These are phyloP conservation scores for Suillus luteus DNA, from an alignment of 768 basidiomycete species.

Conservation along the genomic window DNA sequence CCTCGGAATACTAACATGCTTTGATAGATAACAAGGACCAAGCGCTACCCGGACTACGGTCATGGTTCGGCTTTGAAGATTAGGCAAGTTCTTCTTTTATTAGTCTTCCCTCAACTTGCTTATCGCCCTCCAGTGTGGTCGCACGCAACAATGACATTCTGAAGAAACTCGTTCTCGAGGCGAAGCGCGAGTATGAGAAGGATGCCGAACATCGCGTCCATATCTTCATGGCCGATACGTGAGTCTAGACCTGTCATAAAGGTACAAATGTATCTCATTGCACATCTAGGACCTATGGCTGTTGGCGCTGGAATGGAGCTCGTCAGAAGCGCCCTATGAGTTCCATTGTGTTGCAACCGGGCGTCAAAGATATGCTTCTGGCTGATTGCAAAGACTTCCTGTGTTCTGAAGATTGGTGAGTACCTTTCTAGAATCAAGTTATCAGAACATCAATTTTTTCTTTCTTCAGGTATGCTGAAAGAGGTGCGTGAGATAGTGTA, in stretches of 20 bases:
- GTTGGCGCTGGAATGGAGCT: conserved; percentile 89
- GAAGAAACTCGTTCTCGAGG: conserved; percentile 84
- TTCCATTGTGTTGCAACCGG: conserved; percentile 88
- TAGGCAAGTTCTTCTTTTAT: conserved; percentile 47
- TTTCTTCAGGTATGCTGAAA: conserved; percentile 76
- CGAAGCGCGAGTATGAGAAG: conserved; percentile 87
- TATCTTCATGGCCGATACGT: conserved; percentile 89
- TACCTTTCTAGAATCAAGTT: conserved; percentile 24
- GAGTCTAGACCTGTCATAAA: conserved; percentile 38
- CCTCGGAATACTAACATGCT: conserved; percentile 23
- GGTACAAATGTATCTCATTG: conserved; percentile 11
- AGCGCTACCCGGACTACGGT: conserved; percentile 76
- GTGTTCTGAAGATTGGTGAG: conserved; percentile 82
- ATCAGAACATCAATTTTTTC: conserved; percentile 22
- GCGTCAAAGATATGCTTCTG: conserved; percentile 88
- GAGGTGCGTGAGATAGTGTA: conserved; percentile 54
- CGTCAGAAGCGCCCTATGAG: conserved; percentile 89
- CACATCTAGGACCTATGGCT: conserved; percentile 58
- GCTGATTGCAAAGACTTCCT: conserved; percentile 86
- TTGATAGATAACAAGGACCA: conserved; percentile 74
- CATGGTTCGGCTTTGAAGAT: conserved; percentile 76
- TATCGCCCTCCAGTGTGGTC: conserved; percentile 58
- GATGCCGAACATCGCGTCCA: conserved; percentile 90
- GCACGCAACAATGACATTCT: conserved; percentile 87
- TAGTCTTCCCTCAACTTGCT: conserved; percentile 18